Evolutionary conservation across 2,329 filamentous ascomycete species (phyloP).

Genomic region (Dactylellina haptotyla): DNA sequence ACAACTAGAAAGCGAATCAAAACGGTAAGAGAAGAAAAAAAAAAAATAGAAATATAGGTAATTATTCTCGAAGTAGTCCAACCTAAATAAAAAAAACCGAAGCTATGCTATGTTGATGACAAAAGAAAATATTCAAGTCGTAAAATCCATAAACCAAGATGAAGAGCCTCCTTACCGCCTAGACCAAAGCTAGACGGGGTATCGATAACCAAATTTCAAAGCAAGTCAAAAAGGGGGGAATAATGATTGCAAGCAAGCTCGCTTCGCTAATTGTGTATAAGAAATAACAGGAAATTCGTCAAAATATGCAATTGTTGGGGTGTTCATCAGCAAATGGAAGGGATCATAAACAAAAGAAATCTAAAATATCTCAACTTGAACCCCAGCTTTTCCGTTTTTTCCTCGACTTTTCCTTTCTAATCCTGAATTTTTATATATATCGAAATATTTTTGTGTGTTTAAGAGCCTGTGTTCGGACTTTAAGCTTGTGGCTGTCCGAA

Average conservation of each 20-base stretch:
- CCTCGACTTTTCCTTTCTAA: neutral
- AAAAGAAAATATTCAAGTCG: neutral
- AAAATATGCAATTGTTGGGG: neutral
- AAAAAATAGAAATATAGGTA: too few relatives aligned
- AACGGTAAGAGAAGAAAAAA: too few relatives aligned
- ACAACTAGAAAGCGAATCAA: too few relatives aligned
- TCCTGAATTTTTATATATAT: neutral
- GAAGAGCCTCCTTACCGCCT: slow-evolving; percentile 12
- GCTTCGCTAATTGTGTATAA: neutral
- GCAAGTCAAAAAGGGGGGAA: neutral
- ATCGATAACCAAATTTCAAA: slow-evolving; percentile 1
- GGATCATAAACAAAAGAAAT: neutral
- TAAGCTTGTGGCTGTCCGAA: neutral
- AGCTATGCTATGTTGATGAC: slow-evolving; percentile 1
- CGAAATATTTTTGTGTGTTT: neutral
- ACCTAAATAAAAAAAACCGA: neutral
- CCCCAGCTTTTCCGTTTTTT: slow-evolving; percentile 6
- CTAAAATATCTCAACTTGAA: neutral
- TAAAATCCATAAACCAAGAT: slow-evolving; percentile 1
- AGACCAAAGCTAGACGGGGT: slow-evolving; percentile 9
- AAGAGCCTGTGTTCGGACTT: neutral
- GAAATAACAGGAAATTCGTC: neutral
- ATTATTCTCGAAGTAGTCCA: too few relatives aligned
- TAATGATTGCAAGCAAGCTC: slow-evolving; percentile 7
- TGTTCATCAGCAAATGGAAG: slow-evolving; percentile 1